Base-by-base conservation (phyloP, 1,139 yeast genomes). In the Lodderomyces margitis region DNA sequence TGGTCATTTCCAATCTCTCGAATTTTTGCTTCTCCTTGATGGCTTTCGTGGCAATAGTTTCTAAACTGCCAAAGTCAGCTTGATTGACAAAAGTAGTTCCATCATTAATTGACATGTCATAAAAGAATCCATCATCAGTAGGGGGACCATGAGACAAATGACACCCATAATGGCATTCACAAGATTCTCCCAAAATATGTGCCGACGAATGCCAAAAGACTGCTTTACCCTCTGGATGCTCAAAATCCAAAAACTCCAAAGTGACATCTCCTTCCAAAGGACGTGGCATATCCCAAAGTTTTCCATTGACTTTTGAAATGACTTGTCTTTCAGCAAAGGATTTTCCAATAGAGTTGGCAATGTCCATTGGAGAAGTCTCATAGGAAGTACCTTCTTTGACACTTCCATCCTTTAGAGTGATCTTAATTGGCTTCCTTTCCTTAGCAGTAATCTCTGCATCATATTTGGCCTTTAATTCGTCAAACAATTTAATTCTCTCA, bases 131-230 rank as follows among this genome's bases (percentile, higher is more conserved):
- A 52, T 91, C 98, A 40, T 85, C 91, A 47, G 97, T 92, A 61
- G 99, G 98, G 36, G 99, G 99, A 50, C 99, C 99, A 51, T 70
- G 67, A 30, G 77, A 70, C 50, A 94, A 80, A 61, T 91, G 96
- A 52, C 96, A 95, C 51, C 97, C 98, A 62, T 84, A 75, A 65
- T 88, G 94, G 64, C 96, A 86, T 70, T 94, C 99, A 71, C 96
- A 85, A 40, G 98, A 94, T 71, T 94, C 98, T 66, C 99, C 99
- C 55, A 94, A 75, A 47, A 94, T 92, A 68, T 94, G 99, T 44
- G 99, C 99, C 54, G 96, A 85, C 4, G 98, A 92, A 66, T 94
- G 99, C 98, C 98, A 94, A 70, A 94, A 94, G 37, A 92, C 98
- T 52, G 82, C 82, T 63, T 83, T 87, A 64, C 98, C 98, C 61